Base-by-base conservation (phyloP, 768 basidiomycete species). In the Suillus weaverae region DNA sequence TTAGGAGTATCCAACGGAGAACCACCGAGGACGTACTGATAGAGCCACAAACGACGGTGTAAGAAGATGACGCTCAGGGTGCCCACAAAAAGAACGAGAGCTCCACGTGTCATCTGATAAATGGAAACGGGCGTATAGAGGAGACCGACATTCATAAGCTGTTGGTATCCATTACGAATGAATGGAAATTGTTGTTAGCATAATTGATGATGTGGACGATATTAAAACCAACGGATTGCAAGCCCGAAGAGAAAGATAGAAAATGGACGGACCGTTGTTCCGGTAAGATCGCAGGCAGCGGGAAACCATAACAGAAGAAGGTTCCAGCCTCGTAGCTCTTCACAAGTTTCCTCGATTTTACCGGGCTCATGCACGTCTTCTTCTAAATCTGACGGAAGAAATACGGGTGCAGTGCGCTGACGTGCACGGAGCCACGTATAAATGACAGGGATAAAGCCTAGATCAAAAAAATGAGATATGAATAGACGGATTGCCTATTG, bases 41-140 rank as follows among this genome's bases (percentile, higher is more conserved):
- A 96, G 62, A 92, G 81, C 86, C 88, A 93, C 53, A 97, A 86
- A 66, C 84, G 85, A 68, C 96, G 88, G 59, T 84, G 85, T 64
- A 99, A 87, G 83, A 99, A 99, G 63, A 95, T 75, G 71, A 99
- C 95, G 60, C 90, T 92, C 70, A 99, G 86, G 62, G 92, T 73
- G 54, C 95, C 97, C 65, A 99, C 97, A 78, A 95, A 99, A 62
- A 97, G 85, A 56, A 97, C 94, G 64, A 97, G 87, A 50, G 94
- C 91, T 60, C 96, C 95, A 64, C 91, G 88, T 66, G 89, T 94
- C 95, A 97, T 97, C 77, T 97, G 97, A 81, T 94, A 99, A 70
- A 98, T 94, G 50, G 93, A 95, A 62, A 99, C 97, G 35, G 97
- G 97, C 1, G 95, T 96, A 77, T 96, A 94, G 43, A 99, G 85